phyloP scores from a whole-genome alignment of 2,329 filamentous ascomycete genomes.

The Trichoderma aggressivum region DNA sequence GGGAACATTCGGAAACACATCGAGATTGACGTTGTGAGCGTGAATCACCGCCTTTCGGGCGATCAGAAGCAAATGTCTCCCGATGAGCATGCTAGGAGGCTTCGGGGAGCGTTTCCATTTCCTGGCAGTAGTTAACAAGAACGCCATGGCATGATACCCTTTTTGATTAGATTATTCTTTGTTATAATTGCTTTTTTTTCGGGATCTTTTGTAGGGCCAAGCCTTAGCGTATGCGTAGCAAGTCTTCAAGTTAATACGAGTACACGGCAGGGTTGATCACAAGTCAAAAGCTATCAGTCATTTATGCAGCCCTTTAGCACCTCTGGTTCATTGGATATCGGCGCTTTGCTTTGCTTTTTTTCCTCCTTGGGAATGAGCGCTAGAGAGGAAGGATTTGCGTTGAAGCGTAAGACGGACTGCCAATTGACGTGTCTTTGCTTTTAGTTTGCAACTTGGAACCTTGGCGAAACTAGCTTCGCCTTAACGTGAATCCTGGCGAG shows the following conservation, averaged over 20 bases:
- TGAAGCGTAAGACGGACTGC: neutral
- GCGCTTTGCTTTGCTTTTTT: neutral
- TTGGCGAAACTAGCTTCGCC: neutral
- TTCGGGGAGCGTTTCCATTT: neutral
- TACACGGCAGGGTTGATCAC: neutral
- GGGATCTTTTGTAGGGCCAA: neutral
- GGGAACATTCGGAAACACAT: constrained; percentile 1
- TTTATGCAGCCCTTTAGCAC: neutral
- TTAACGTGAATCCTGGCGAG: neutral
- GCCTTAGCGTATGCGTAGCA: neutral
- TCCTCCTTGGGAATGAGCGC: neutral
- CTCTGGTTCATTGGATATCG: neutral
- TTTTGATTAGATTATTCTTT: neutral
- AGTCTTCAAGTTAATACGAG: neutral
- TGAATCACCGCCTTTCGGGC: neutral
- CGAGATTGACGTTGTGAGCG: constrained; percentile 1
- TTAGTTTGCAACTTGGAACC: neutral
- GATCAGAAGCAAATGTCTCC: neutral
- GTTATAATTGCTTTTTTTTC: neutral
- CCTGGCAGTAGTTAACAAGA: neutral
- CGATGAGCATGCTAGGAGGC: constrained; percentile 3
- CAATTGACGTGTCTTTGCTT: neutral
- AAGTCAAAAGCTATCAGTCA: neutral
- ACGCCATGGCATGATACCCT: neutral
- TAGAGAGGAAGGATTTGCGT: neutral